Evolutionary conservation across 129 eudicot genomes (phyloP).

Genomic region (Lactuca saligna): DNA sequence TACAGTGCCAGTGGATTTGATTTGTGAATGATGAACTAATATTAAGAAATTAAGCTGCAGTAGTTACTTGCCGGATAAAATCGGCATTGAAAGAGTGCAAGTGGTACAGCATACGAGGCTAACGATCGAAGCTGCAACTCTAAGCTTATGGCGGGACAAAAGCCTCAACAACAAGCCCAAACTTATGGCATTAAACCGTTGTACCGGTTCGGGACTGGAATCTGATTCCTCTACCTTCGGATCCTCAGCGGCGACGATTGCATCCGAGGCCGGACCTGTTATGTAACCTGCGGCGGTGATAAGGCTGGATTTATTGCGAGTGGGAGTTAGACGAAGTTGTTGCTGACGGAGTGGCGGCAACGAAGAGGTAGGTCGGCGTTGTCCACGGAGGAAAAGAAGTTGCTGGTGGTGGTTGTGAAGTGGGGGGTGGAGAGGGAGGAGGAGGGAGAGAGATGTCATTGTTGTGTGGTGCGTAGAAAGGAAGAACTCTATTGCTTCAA

Average conservation of each 20-base stretch:
- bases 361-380: constrained; percentile 2
- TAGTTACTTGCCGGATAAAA: constrained; percentile 56
- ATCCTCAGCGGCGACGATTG: constrained; percentile 48
- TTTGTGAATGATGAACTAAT: constrained; percentile 1
- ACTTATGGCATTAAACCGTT: constrained; percentile 51
- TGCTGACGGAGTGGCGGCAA: constrained; percentile 26
- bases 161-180: constrained; percentile 66
- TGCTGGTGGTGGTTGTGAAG: constrained; percentile 27
- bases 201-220: constrained; percentile 28
- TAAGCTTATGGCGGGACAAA: constrained; percentile 56
- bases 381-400: constrained; percentile 8
- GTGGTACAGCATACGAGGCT: constrained; percentile 63
- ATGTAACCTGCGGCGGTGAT: constrained; percentile 49
- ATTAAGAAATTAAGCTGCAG: constrained; percentile 2
- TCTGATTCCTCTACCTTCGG: constrained; percentile 46
- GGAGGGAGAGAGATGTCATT: constrained; percentile 44
- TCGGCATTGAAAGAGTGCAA: constrained; percentile 86
- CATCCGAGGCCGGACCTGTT: constrained; percentile 80
- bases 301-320: constrained; percentile 6
- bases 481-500: not conserved
- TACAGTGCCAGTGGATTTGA: not conserved
- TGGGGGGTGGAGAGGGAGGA: constrained; percentile 29
- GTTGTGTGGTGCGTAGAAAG: constrained; percentile 29
- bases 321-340: constrained; percentile 7
- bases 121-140: constrained; percentile 50